These are phyloP conservation scores for Pleurotus eryngii DNA, from an alignment of 768 basidiomycete species.

Conservation along the genomic window DNA sequence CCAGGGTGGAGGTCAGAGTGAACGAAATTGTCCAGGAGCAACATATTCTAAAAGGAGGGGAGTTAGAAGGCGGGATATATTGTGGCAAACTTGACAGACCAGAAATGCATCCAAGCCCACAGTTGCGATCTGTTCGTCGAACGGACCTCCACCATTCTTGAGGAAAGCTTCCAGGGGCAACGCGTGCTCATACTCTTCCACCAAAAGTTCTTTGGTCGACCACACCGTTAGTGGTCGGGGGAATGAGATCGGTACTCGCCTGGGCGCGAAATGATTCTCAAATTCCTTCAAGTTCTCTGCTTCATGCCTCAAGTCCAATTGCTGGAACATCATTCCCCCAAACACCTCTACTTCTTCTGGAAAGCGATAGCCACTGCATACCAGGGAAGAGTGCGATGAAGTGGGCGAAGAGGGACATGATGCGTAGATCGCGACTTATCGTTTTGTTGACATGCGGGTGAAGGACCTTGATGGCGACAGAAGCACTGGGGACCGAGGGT, in stretches of 20 bases:
- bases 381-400: constrained; percentile 79
- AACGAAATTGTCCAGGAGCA: constrained; percentile 95
- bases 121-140: constrained; percentile 84
- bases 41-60: constrained; percentile 75
- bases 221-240: constrained; percentile 82
- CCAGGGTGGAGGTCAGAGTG: constrained; percentile 91
- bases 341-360: constrained; percentile 95
- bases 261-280: constrained; percentile 78
- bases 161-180: constrained; percentile 86
- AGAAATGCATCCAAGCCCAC: constrained; percentile 94
- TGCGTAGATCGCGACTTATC: constrained; percentile 86
- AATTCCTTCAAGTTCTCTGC: constrained; percentile 84
- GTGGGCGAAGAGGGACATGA: constrained; percentile 91
- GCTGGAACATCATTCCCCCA: constrained; percentile 93
- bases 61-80: neutral
- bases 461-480: constrained; percentile 94
- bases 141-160: constrained; percentile 88
- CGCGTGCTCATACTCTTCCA: constrained; percentile 94
- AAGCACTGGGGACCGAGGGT: constrained; percentile 73
- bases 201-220: constrained; percentile 77
- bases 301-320: constrained; percentile 88
- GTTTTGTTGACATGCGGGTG: constrained; percentile 83
- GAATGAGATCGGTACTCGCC: constrained; percentile 83
- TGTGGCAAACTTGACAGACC: constrained; percentile 43
- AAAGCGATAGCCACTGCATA: constrained; percentile 92